A percentile compares a stretch with the other conserved stretches of the same genome.
These are phyloP conservation scores for Claviceps monticola DNA, from an alignment of 2,329 filamentous ascomycete genomes.

Conservation along the genomic window DNA sequence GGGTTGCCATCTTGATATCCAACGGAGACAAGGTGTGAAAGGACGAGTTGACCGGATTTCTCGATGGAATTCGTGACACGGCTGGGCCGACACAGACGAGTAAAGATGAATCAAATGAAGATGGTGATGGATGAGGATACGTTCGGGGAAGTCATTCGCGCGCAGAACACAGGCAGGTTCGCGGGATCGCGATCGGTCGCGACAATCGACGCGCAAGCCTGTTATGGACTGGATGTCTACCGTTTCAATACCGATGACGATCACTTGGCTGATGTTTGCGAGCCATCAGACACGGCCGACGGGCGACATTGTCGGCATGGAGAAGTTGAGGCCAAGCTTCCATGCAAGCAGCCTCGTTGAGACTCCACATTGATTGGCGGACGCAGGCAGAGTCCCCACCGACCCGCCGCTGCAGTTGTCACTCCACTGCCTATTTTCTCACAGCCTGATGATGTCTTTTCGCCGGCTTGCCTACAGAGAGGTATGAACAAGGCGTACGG, in stretches of 20 bases:
- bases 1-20: conserved; percentile 28
- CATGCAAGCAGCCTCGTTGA: background rate
- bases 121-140: too few species aligned
- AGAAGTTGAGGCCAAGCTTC: background rate
- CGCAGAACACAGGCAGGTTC: too few species aligned
- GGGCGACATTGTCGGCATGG: background rate
- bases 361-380: background rate
- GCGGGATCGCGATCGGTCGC: background rate
- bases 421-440: background rate
- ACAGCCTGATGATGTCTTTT: background rate
- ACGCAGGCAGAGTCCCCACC: background rate
- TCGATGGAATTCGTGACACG: too few species aligned
- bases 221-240: background rate
- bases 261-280: background rate
- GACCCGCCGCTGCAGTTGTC: background rate
- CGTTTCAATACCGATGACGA: background rate
- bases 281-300: background rate
- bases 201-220: background rate
- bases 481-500: too few species aligned
- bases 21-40: too few species aligned
- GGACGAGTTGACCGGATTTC: too few species aligned
- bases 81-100: too few species aligned
- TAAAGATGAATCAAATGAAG: too few species aligned
- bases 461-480: too few species aligned
- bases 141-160: too few species aligned